phyloP scores from a whole-genome alignment of 2,329 filamentous ascomycete genomes.

The Claviceps arundinis region DNA sequence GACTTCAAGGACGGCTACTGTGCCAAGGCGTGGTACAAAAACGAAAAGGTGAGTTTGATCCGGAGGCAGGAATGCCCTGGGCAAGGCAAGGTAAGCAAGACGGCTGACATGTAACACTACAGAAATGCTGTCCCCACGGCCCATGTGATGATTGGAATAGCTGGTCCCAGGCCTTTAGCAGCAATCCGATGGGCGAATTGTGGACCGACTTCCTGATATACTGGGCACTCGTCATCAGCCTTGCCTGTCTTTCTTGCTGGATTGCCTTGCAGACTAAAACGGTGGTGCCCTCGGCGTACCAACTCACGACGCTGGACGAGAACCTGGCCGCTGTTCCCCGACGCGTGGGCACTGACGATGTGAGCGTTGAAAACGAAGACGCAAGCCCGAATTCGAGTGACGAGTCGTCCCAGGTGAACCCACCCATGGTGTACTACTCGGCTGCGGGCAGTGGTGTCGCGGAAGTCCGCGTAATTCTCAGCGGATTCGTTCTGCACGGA shows the following conservation, averaged over 20 bases:
- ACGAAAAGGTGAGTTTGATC: constrained; percentile 41
- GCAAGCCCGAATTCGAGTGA: constrained; percentile 29
- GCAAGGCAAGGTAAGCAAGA: neutral
- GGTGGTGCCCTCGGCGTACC: constrained; percentile 77
- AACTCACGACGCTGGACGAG: constrained; percentile 80
- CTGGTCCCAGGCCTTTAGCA: constrained; percentile 38
- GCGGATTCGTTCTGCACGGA: constrained; percentile 90
- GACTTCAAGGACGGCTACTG: constrained; percentile 91
- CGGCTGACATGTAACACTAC: no score
- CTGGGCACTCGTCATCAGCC: constrained; percentile 53
- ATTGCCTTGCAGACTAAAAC: constrained; percentile 87
- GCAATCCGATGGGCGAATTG: constrained; percentile 30
- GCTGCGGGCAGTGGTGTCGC: constrained; percentile 93
- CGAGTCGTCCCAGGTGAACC: constrained; percentile 23
- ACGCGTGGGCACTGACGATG: constrained; percentile 27
- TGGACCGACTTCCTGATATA: constrained; percentile 72
- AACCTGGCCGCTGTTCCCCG: constrained; percentile 58
- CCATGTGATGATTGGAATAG: constrained; percentile 43
- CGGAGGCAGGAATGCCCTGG: neutral
- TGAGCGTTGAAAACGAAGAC: constrained; percentile 31
- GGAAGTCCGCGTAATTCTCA: constrained; percentile 95
- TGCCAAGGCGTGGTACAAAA: constrained; percentile 53
- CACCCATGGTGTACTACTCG: constrained; percentile 87
- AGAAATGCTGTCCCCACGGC: constrained; percentile 43
- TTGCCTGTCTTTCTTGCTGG: constrained; percentile 61